These are phyloP conservation scores for Grigorovia humatica DNA, from an alignment of 805 yeast genomes.

Conservation along the genomic window DNA sequence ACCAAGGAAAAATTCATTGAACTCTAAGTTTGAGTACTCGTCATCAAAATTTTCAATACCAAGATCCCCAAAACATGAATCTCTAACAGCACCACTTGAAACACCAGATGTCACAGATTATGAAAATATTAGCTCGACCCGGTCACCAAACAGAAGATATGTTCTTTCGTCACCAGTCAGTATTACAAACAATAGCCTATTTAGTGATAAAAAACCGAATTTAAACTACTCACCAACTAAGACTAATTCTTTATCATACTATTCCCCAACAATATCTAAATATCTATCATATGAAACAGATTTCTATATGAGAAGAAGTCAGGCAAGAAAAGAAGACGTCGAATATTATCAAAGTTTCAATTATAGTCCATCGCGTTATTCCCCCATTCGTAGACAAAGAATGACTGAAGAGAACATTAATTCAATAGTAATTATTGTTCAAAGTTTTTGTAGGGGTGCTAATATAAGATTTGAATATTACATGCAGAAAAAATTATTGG, in stretches of 20 bases:
- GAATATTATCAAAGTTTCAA: constrained; percentile 16
- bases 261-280: constrained; percentile 25
- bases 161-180: constrained; percentile 7
- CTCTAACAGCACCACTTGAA: not conserved
- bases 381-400: constrained; percentile 21
- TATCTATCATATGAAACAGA: constrained; percentile 22
- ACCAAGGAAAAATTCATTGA: not conserved
- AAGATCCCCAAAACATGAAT: not conserved
- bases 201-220: constrained; percentile 10
- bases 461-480: constrained; percentile 52
- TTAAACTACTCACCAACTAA: constrained; percentile 21
- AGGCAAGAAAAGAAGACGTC: constrained; percentile 16
- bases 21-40: not conserved
- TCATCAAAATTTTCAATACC: not conserved
- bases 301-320: constrained; percentile 23
- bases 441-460: constrained; percentile 63
- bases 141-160: not conserved
- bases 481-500: constrained; percentile 51
- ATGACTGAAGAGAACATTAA: constrained; percentile 25
- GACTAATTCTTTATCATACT: constrained; percentile 21
- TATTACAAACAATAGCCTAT: constrained; percentile 2
- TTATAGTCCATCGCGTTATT: constrained; percentile 19
- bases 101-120: not conserved
- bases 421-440: constrained; percentile 40
- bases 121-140: not conserved